phyloP scores from a whole-genome alignment of 2,329 filamentous ascomycete genomes.

The Paecilomyces fulvus region DNA sequence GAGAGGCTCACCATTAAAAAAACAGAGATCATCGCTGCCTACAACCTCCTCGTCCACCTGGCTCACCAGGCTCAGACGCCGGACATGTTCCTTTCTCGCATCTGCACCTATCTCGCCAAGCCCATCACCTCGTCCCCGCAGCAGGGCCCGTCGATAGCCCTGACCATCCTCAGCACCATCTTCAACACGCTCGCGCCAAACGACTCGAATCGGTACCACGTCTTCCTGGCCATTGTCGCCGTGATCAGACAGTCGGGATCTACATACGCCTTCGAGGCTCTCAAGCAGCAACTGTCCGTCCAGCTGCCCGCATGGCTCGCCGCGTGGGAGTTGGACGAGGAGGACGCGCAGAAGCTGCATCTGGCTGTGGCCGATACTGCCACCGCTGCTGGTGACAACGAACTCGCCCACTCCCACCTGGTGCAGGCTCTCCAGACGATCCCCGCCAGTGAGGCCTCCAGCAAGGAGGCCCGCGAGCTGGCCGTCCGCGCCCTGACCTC shows the following conservation, averaged over 20 bases:
- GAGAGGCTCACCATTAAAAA: constrained; percentile 5
- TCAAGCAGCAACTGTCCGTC: constrained; percentile 71
- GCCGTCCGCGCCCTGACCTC: constrained; percentile 57
- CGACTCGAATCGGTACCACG: constrained; percentile 76
- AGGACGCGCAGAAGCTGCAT: constrained; percentile 78
- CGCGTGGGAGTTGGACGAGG: constrained; percentile 72
- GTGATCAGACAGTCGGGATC: constrained; percentile 67
- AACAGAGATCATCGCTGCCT: constrained; percentile 82
- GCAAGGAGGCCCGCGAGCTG: constrained; percentile 48
- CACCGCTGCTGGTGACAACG: constrained; percentile 65
- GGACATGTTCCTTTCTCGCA: constrained; percentile 74
- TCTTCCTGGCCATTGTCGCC: constrained; percentile 79
- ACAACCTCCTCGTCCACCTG: constrained; percentile 94
- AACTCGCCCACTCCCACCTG: constrained; percentile 67
- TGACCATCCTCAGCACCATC: constrained; percentile 85
- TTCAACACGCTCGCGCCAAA: constrained; percentile 83
- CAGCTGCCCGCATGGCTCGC: constrained; percentile 72
- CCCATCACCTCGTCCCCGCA: constrained; percentile 78
- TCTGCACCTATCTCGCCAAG: constrained; percentile 83
- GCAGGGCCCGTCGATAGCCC: constrained; percentile 76
- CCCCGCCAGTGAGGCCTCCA: constrained; percentile 49
- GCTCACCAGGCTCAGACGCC: constrained; percentile 77
- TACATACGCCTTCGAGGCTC: constrained; percentile 67
- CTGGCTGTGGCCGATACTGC: constrained; percentile 75
- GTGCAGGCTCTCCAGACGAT: constrained; percentile 70